Conservation (phyloP, 2,329 filamentous ascomycete genomes). For the Plectosphaerella plurivora region DNA sequence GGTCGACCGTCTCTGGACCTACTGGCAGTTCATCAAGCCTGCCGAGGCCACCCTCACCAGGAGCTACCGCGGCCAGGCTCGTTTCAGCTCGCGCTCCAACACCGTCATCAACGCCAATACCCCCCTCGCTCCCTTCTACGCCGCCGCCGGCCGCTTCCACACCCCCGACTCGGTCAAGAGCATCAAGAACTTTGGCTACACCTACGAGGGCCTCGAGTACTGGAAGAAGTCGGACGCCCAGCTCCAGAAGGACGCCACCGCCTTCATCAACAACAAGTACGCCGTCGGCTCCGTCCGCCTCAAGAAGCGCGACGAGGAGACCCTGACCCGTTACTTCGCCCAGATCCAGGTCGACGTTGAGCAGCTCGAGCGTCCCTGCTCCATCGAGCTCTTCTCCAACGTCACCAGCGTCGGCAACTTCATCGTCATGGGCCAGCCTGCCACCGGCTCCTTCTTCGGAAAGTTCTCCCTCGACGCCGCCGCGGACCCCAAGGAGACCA, state of each 20-base stretch:
- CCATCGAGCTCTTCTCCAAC: slow-evolving; percentile 9
- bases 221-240: slow-evolving; percentile 23
- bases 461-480: slow-evolving; percentile 4
- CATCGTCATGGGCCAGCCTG: slow-evolving; percentile 9
- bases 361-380: slow-evolving; percentile 4
- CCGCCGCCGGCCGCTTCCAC: slow-evolving; percentile 31
- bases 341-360: slow-evolving; percentile 27
- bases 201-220: slow-evolving; percentile 20
- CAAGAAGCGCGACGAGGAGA: not conserved
- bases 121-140: slow-evolving; percentile 47
- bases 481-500: not conserved
- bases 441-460: slow-evolving; percentile 1
- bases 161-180: slow-evolving; percentile 29
- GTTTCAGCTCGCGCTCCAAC: slow-evolving; percentile 34
- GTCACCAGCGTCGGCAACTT: slow-evolving; percentile 4
- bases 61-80: slow-evolving; percentile 20
- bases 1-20: slow-evolving; percentile 60
- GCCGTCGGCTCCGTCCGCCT: slow-evolving; percentile 3
- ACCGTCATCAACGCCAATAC: slow-evolving; percentile 35
- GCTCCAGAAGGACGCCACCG: slow-evolving; percentile 22
- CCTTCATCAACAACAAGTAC: slow-evolving; percentile 28
- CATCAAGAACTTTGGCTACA: slow-evolving; percentile 30
- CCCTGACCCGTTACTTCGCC: slow-evolving; percentile 26
- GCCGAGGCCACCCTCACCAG: slow-evolving; percentile 23
- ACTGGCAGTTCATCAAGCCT: slow-evolving; percentile 41